Conservation (phyloP, 768 basidiomycete species). For the Boletus reticulatus region DNA sequence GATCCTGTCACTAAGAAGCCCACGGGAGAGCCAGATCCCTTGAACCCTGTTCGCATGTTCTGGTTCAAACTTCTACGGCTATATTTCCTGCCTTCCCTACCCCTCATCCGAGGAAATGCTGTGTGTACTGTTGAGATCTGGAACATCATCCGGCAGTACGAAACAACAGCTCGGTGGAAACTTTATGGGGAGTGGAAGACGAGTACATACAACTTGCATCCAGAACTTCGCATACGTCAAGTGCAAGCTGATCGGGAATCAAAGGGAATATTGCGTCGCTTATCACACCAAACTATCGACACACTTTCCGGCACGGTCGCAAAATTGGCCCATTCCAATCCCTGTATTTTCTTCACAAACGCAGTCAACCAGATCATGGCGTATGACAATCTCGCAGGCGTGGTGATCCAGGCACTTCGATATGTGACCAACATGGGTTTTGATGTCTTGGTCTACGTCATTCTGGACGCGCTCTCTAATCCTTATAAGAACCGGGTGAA, state of each 20-base stretch:
- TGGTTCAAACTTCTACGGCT: conserved; percentile 82
- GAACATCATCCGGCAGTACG: conserved; percentile 80
- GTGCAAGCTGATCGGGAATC: conserved; percentile 86
- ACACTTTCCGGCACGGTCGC: conserved; percentile 84
- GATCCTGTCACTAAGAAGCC: conserved; percentile 65
- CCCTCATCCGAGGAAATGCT: conserved; percentile 81
- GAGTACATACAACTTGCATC: conserved; percentile 65
- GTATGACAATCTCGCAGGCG: conserved; percentile 89
- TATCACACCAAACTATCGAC: conserved; percentile 82
- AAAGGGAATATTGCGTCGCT: conserved; percentile 83
- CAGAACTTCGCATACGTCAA: conserved; percentile 74
- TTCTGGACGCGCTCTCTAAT: conserved; percentile 85
- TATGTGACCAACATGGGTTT: conserved; percentile 93
- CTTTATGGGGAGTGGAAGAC: conserved; percentile 96
- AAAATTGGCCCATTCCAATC: conserved; percentile 93
- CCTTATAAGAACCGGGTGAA: conserved; percentile 81
- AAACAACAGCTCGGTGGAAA: conserved; percentile 78
- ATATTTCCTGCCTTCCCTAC: conserved; percentile 83
- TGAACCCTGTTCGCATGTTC: conserved; percentile 63
- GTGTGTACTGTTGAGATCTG: conserved; percentile 91
- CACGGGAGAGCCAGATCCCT: conserved; percentile 49
- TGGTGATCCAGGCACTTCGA: conserved; percentile 85
- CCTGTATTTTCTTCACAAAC: conserved; percentile 84
- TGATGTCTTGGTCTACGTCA: conserved; percentile 85
- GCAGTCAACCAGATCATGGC: conserved; percentile 94